Evolutionary conservation across 768 basidiomycete genomes (phyloP).

Genomic region (Mycena vulgaris): DNA sequence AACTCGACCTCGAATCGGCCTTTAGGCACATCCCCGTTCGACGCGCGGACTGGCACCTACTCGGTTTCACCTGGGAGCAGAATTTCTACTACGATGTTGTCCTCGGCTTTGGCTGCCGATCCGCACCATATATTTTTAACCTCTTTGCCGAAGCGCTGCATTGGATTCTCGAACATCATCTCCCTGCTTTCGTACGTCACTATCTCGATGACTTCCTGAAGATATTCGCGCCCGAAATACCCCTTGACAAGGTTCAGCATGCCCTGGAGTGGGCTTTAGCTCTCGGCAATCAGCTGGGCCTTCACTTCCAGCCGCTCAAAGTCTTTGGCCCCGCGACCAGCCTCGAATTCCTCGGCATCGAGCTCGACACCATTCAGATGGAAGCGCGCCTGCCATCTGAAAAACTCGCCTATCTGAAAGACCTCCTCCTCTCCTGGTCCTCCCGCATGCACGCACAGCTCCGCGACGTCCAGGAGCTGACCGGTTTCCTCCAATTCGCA

Average conservation of each 20-base stretch:
- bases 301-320: too few species aligned
- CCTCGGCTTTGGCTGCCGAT: background rate
- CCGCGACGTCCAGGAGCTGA: slow-evolving; percentile 31
- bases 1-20: background rate
- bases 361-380: slow-evolving; percentile 33
- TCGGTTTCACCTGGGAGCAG: background rate
- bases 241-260: slow-evolving; percentile 8
- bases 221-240: slow-evolving; percentile 37
- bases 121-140: too few species aligned
- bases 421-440: slow-evolving; percentile 10
- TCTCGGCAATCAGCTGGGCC: too few species aligned
- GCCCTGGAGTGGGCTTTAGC: too few species aligned
- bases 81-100: background rate
- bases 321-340: slow-evolving; percentile 41
- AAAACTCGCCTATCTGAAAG: slow-evolving; percentile 23
- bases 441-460: slow-evolving; percentile 7
- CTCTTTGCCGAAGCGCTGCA: slow-evolving; percentile 23
- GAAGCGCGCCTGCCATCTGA: slow-evolving; percentile 27
- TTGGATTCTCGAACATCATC: slow-evolving; percentile 36
- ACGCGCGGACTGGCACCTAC: background rate
- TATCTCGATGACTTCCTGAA: slow-evolving; percentile 56
- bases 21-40: background rate
- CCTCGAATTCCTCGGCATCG: slow-evolving; percentile 47
- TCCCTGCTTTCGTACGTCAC: slow-evolving; percentile 49
- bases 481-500: slow-evolving; percentile 35